Conservation (phyloP, 345 rosid genomes). For the Citrus sinensis region DVS_A1.0 CM039164.1:10759001-10759500, state of each 20-base stretch:
- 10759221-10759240: slow-evolving; percentile 96
- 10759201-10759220: slow-evolving; percentile 88
- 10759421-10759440: no score
- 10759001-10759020: slow-evolving; percentile 88
- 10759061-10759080: slow-evolving; percentile 87
- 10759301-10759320: slow-evolving; percentile 89
- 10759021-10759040: slow-evolving; percentile 87
- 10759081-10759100: slow-evolving; percentile 98
- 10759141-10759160: neutral
- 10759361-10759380: slow-evolving; percentile 89
- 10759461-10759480: no score
- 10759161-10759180: neutral
- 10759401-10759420: neutral
- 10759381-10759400: slow-evolving; percentile 66
- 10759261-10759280: slow-evolving; percentile 72
- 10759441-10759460: neutral
- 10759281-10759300: slow-evolving; percentile 61
- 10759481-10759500: neutral
- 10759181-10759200: slow-evolving; percentile 64
- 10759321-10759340: slow-evolving; percentile 99
- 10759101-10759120: slow-evolving; percentile 58
- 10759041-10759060: slow-evolving; percentile 73
- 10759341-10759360: slow-evolving; percentile 88
- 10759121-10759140: neutral
- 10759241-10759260: slow-evolving; percentile 97